Base-by-base conservation (phyloP, 1,284 basidiomycete genomes). In the Ganoderma meredithae region DNA sequence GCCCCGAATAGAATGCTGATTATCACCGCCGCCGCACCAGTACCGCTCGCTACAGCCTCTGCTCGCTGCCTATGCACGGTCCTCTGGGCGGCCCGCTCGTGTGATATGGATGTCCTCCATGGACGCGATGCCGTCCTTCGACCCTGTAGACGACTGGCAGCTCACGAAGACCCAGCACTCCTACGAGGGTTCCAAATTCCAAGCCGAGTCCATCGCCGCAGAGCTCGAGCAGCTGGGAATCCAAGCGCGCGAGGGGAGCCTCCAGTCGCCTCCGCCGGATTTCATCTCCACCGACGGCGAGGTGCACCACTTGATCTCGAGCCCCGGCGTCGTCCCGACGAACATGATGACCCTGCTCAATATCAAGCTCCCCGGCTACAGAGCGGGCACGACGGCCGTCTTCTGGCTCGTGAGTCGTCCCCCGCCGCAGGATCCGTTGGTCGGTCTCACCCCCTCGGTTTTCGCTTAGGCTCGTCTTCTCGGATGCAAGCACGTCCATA, bases 81-180 rank as follows among this genome's bases (percentile, higher is more conserved):
- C 40, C 19, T 58, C 67, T 0, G 61, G 60, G 40, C 44, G 47
- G 25, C 67, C 84, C 25, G 84, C 90, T 0, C 88, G 94, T 31
- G 86, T 96, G 8, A 79, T 96, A 25, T 96, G 95, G 93, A 90
- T 90, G 67, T 92, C 93, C 2, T 95, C 94, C 1, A 74, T 91
- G 9, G 91, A 93, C 77, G 87, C 90, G 0, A 81, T 80, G 19
- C 84, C 88, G 0, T 84, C 80, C 59, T 92, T 91, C 68, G 84
- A 89, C 66, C 76, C 82, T 0, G 81, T 86, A 43, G 94, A 96
- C 76, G 95, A 97, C 78, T 91, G 89, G 85, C 94, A 97, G 76
- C 83, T 94, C 27, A 80, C 88, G 33, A 81, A 85, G 56, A 88
- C 89, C 10, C 73, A 78, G 27, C 83, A 87, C 64, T 87, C 92